Conservation (phyloP, 1,139 yeast genomes). For the Petasospora fabianii region DNA sequence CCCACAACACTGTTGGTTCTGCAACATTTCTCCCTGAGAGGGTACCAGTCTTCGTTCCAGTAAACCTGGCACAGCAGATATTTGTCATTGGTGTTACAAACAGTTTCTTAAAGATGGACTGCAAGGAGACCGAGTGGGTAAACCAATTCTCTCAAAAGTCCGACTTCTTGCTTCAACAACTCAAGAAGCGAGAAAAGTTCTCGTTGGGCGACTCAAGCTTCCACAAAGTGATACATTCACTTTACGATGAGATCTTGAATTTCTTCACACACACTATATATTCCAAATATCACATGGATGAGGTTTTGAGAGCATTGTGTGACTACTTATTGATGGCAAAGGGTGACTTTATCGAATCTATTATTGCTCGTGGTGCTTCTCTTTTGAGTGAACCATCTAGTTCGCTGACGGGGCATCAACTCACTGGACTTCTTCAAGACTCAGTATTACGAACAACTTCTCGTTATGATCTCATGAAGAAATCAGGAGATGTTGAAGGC, state of each 20-base stretch:
- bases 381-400: slow-evolving; percentile 60
- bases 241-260: slow-evolving; percentile 55
- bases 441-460: slow-evolving; percentile 66
- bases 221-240: slow-evolving; percentile 38
- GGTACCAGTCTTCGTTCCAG: slow-evolving; percentile 58
- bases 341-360: slow-evolving; percentile 71
- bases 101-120: slow-evolving; percentile 61
- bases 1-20: neutral
- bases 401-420: slow-evolving; percentile 58
- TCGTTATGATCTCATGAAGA: slow-evolving; percentile 31
- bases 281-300: slow-evolving; percentile 44
- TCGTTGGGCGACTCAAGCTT: slow-evolving; percentile 14
- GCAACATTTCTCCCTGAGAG: slow-evolving; percentile 24
- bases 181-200: slow-evolving; percentile 6
- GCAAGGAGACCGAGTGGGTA: slow-evolving; percentile 61
- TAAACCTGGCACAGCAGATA: slow-evolving; percentile 47
- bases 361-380: slow-evolving; percentile 54
- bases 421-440: slow-evolving; percentile 62
- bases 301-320: slow-evolving; percentile 61
- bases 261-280: slow-evolving; percentile 51
- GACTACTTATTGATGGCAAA: slow-evolving; percentile 66
- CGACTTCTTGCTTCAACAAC: slow-evolving; percentile 16
- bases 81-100: slow-evolving; percentile 77
- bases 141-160: slow-evolving; percentile 36
- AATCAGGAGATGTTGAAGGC: slow-evolving; percentile 23